These are phyloP conservation scores for Sonneratia alba DNA, from an alignment of 345 rosid species.

Conservation along the genomic window DNA sequence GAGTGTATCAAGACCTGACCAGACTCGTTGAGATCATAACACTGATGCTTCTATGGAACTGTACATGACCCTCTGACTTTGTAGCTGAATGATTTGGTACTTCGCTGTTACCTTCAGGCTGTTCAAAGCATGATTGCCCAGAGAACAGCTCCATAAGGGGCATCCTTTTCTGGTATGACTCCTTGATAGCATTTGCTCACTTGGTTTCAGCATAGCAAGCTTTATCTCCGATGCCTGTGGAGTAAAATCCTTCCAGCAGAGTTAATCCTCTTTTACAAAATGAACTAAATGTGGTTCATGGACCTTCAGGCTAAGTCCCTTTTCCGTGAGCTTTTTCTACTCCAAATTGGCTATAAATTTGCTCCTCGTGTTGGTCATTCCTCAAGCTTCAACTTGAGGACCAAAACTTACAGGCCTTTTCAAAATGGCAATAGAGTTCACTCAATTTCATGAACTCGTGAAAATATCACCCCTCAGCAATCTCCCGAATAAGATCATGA, in stretches of 20 bases:
- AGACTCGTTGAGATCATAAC: not conserved
- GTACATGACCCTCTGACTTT: not conserved
- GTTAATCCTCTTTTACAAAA: too few relatives aligned
- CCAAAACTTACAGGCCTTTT: not conserved
- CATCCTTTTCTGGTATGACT: not conserved
- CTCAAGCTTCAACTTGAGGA: not conserved
- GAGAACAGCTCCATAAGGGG: not conserved
- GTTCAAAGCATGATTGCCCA: not conserved
- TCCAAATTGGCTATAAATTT: not conserved
- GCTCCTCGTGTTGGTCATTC: not conserved
- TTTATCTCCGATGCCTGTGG: not conserved
- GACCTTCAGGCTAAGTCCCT: not conserved
- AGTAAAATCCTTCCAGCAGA: not conserved
- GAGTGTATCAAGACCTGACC: not conserved
- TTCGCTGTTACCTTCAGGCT: not conserved
- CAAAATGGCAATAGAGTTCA: not conserved
- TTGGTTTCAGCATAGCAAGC: not conserved
- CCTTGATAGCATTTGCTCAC: not conserved
- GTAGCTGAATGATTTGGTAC: not conserved
- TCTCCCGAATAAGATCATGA: constrained; percentile 8
- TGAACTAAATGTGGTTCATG: not conserved
- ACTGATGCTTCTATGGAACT: too few relatives aligned
- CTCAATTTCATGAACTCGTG: not conserved
- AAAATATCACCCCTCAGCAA: not conserved
- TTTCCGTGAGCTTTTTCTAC: not conserved